phyloP scores from a whole-genome alignment of 306 rosid genomes.

The Quercus robur region DNA sequence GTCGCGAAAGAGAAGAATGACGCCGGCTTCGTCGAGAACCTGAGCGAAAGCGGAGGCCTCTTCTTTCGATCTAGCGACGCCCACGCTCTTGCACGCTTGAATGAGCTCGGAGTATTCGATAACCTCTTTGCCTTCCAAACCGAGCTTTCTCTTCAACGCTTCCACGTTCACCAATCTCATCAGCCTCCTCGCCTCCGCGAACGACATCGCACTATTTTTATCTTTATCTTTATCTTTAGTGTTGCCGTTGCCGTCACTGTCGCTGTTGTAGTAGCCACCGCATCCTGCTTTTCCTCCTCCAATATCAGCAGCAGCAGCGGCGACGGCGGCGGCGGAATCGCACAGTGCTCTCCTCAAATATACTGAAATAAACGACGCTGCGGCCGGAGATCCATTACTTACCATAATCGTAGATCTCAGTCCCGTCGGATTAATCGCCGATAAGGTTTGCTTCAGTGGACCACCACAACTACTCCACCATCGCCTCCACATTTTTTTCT shows the following conservation, averaged over 20 bases:
- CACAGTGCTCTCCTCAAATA: neutral
- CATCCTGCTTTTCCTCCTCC: neutral
- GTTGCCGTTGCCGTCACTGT: neutral
- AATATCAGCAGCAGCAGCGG: neutral
- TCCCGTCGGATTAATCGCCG: neutral
- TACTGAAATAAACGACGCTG: neutral
- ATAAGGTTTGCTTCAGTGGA: slow-evolving; percentile 10
- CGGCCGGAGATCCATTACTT: neutral
- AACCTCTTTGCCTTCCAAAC: slow-evolving; percentile 67
- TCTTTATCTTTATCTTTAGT: neutral
- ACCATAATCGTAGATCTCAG: neutral
- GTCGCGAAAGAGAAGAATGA: slow-evolving; percentile 75
- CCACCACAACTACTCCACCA: slow-evolving; percentile 5
- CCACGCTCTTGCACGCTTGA: slow-evolving; percentile 66
- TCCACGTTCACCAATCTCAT: slow-evolving; percentile 93
- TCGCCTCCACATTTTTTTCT: slow-evolving; percentile 19
- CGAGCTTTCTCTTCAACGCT: slow-evolving; percentile 64
- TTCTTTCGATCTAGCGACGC: slow-evolving; percentile 62
- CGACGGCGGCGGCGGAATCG: neutral
- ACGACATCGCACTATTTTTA: slow-evolving; percentile 38
- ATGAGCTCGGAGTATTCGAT: slow-evolving; percentile 69
- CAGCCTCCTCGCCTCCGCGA: slow-evolving; percentile 75
- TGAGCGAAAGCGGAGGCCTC: slow-evolving; percentile 76
- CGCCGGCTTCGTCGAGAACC: slow-evolving; percentile 94
- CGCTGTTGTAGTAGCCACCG: too few relatives aligned